A percentile compares a stretch with the other conserved stretches of the same genome.
These are phyloP conservation scores for Furcasterigmium sp. DNA, from an alignment of 2,329 filamentous ascomycete species.

Conservation along the genomic window DNA sequence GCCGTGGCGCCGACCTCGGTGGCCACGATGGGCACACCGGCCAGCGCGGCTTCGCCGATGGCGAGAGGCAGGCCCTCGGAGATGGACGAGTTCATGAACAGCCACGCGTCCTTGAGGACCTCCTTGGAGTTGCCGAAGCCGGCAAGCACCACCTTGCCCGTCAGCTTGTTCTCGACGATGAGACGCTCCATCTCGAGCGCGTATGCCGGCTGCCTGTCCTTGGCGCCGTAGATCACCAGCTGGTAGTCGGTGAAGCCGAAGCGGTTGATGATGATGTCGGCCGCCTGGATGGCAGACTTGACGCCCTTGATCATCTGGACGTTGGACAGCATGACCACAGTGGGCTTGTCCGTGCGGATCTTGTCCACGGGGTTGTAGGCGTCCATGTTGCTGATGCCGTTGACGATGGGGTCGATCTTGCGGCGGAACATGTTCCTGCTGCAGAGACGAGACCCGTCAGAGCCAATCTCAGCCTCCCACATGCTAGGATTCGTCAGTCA, in stretches of 20 bases:
- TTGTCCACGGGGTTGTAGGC: slow-evolving; percentile 55
- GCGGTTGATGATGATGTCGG: slow-evolving; percentile 60
- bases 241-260: slow-evolving; percentile 62
- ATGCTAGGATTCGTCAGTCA: slow-evolving; percentile 22
- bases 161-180: slow-evolving; percentile 49
- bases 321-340: slow-evolving; percentile 61
- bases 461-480: slow-evolving; percentile 59
- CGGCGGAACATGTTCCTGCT: slow-evolving; percentile 52
- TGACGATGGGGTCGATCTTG: slow-evolving; percentile 61
- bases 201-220: slow-evolving; percentile 57
- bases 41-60: slow-evolving; percentile 52
- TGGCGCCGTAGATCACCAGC: slow-evolving; percentile 57
- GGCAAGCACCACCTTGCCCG: slow-evolving; percentile 43
- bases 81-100: slow-evolving; percentile 53
- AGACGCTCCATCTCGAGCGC: slow-evolving; percentile 54
- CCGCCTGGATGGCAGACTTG: slow-evolving; percentile 57
- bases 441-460: slow-evolving; percentile 48
- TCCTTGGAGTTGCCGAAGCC: slow-evolving; percentile 52
- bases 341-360: slow-evolving; percentile 53
- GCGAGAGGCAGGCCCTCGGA: slow-evolving; percentile 52
- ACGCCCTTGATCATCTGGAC: slow-evolving; percentile 57
- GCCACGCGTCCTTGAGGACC: slow-evolving; percentile 50
- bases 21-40: slow-evolving; percentile 49
- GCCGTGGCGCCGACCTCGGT: slow-evolving; percentile 52
- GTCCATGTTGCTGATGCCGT: slow-evolving; percentile 60